Evolutionary conservation across 2,329 filamentous ascomycete genomes (phyloP).

Genomic region (Colletotrichum sp.): DNA sequence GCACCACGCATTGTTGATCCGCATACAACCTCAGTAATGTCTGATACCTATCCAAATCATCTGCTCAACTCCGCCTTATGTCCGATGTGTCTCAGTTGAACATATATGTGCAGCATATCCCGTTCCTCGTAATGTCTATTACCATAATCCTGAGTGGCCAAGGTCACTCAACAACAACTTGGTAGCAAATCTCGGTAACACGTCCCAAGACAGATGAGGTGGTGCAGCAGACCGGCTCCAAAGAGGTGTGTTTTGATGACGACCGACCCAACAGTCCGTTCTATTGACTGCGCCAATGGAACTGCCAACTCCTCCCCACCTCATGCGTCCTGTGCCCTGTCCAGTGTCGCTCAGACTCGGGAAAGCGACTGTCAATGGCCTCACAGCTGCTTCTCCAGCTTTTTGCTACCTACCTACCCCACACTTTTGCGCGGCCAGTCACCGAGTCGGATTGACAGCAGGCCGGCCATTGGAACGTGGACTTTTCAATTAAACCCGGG

Average conservation of each 20-base stretch:
- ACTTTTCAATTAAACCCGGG: neutral
- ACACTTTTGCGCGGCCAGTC: neutral
- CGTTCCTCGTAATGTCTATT: neutral
- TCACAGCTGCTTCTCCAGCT: neutral
- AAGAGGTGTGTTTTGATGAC: neutral
- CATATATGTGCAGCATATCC: neutral
- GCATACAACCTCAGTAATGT: neutral
- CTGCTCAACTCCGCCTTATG: neutral
- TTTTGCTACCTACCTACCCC: neutral
- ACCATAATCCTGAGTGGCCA: neutral
- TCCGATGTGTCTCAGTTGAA: neutral
- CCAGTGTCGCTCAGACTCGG: neutral
- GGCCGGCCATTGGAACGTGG: neutral
- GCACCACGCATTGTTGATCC: neutral
- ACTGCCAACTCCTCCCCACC: neutral
- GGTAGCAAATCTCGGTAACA: neutral
- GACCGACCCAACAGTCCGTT: neutral
- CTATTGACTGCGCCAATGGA: neutral
- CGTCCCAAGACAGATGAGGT: neutral
- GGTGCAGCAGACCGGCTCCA: neutral
- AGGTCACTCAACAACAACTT: neutral
- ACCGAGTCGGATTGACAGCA: neutral
- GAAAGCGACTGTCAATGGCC: neutral
- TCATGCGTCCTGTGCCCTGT: neutral
- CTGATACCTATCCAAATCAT: neutral